Percentiles rank a stretch among this genome's conserved stretches.
phyloP scores from a whole-genome alignment of 352 stramenopile species.

The Sclerospora graminicola region DNA sequence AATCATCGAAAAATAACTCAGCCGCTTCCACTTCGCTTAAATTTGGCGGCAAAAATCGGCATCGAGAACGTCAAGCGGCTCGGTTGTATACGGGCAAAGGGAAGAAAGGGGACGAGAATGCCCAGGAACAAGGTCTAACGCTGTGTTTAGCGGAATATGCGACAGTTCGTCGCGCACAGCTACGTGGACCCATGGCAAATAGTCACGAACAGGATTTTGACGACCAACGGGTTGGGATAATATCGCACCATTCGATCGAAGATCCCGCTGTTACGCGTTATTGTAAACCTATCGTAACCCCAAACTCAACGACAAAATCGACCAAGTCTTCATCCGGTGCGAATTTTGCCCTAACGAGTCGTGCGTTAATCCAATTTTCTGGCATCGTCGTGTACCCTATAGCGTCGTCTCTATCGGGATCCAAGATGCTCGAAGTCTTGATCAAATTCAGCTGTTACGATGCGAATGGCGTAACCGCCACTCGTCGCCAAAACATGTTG shows the following conservation, averaged over 20 bases:
- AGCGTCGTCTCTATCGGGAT: constrained; percentile 19
- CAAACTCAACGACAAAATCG: constrained; percentile 3
- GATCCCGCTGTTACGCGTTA: constrained; percentile 47
- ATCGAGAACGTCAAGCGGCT: constrained; percentile 10
- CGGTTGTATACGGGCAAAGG: constrained; percentile 4
- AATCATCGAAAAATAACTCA: constrained; percentile 9
- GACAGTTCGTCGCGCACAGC: constrained; percentile 36
- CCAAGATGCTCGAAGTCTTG: constrained; percentile 45
- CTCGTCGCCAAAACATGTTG: constrained; percentile 40
- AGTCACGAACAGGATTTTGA: constrained; percentile 23
- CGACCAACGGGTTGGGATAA: constrained; percentile 51
- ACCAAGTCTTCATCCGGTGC: constrained; percentile 1
- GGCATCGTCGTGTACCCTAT: constrained; percentile 55
- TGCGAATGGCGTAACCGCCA: constrained; percentile 23
- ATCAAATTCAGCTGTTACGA: constrained; percentile 62
- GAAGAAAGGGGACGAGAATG: constrained; percentile 1
- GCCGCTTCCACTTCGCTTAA: constrained; percentile 27
- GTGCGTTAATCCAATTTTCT: constrained; percentile 52
- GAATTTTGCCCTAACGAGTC: constrained; percentile 24
- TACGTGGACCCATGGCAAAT: constrained; percentile 19
- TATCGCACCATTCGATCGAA: constrained; percentile 58
- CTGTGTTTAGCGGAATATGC: constrained; percentile 58
- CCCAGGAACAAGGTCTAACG: constrained; percentile 23
- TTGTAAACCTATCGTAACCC: constrained; percentile 43
- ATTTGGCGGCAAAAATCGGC: constrained; percentile 29